Percentiles rank a stretch among this genome's conserved stretches.
phyloP scores from a whole-genome alignment of 2,329 filamentous ascomycete species.

The Cercospora zeina region DNA sequence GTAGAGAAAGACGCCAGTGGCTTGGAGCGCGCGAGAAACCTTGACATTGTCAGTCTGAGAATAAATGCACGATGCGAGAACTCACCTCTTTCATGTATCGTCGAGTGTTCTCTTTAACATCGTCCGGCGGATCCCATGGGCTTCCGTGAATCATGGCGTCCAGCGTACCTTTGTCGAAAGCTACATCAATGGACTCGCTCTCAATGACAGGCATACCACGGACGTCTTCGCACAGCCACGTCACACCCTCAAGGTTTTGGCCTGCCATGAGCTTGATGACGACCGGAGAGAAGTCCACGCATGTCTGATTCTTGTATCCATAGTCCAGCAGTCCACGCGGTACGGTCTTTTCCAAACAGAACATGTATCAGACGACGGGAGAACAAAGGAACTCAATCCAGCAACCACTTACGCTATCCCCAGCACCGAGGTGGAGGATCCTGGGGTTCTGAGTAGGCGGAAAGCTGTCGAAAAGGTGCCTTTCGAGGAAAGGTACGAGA shows the following conservation, averaged over 20 bases:
- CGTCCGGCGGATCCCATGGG: conserved; percentile 37
- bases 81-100: conserved; percentile 32
- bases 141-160: conserved; percentile 41
- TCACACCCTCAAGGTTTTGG: conserved; percentile 49
- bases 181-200: conserved; percentile 53
- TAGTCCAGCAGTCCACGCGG: conserved; percentile 48
- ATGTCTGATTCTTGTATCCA: conserved; percentile 57
- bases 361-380: neutral
- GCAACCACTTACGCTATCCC: conserved; percentile 54
- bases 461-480: conserved; percentile 45
- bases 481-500: conserved; percentile 52
- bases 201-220: conserved; percentile 50
- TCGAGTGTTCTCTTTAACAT: conserved; percentile 35
- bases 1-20: conserved; percentile 38
- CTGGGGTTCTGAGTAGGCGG: conserved; percentile 41
- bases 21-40: conserved; percentile 37
- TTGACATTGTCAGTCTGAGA: neutral
- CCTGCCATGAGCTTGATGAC: conserved; percentile 56
- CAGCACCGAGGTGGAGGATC: conserved; percentile 60
- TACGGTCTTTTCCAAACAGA: conserved; percentile 47
- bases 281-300: conserved; percentile 58
- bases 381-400: neutral
- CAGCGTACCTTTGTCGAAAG: conserved; percentile 49
- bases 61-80: neutral
- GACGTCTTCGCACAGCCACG: conserved; percentile 56